Conservation (phyloP, 768 basidiomycete genomes). For the Cystofilobasidium capitatum region DNA sequence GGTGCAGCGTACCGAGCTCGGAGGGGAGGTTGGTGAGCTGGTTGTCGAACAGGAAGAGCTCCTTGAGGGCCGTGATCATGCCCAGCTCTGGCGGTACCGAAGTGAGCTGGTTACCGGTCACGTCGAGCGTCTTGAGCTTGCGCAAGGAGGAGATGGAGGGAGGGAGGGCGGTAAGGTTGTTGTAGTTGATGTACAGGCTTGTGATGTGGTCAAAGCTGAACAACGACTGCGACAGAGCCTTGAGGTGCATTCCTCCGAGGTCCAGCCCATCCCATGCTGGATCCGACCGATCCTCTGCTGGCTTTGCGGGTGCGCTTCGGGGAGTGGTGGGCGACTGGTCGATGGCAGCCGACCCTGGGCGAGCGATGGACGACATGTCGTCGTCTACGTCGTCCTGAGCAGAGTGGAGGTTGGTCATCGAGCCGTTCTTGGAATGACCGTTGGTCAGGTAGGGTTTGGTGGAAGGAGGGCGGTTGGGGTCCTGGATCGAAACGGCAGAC, state of each 20-base stretch:
- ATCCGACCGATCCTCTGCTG: constrained; percentile 10
- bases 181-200: constrained; percentile 94
- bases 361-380: constrained; percentile 34
- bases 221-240: constrained; percentile 72
- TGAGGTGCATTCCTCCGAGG: constrained; percentile 90
- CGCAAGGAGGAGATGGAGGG: constrained; percentile 72
- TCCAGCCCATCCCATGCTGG: constrained; percentile 74
- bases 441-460: constrained; percentile 37
- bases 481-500: constrained; percentile 80
- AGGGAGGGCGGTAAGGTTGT: constrained; percentile 66
- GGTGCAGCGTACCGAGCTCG: constrained; percentile 81
- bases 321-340: constrained; percentile 51
- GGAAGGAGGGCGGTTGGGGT: constrained; percentile 54
- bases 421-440: constrained; percentile 37
- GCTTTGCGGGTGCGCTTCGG: constrained; percentile 43
- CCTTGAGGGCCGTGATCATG: constrained; percentile 77
- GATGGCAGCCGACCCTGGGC: constrained; percentile 37
- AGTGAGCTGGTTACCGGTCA: constrained; percentile 75
- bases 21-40: constrained; percentile 71
- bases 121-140: constrained; percentile 79
- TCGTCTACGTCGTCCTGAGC: constrained; percentile 35
- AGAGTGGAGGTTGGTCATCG: constrained; percentile 9
- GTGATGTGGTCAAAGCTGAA: constrained; percentile 84
- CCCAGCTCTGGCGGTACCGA: constrained; percentile 78
- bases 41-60: constrained; percentile 93